Base-by-base conservation (phyloP, 2,329 filamentous ascomycete species). In the Botryosphaeria dothidea region DNA sequence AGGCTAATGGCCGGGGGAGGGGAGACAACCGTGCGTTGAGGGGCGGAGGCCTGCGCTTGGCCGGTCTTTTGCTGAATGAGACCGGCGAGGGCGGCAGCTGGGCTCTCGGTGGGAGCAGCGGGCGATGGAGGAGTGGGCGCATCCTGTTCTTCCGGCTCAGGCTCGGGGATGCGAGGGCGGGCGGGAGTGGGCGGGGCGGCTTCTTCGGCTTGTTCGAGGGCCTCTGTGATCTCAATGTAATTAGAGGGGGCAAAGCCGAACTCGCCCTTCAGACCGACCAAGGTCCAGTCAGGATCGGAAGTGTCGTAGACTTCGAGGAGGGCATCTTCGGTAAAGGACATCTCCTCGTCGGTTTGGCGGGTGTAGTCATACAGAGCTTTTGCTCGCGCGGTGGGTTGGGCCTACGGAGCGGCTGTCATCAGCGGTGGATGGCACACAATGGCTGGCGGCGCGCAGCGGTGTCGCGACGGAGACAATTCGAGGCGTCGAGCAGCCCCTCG, bases 361-460 rank as follows among this genome's bases (percentile, higher is more conserved):
- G 92, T 92, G 78, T 99, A 99, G 78, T 99, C 95, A 82, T 94
- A 99, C n/a, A 98, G 86, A n/a, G 95, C 92, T 77, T 90, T 93
- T 57, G 94, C 95, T 70, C 89, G 85, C 67, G 87, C 82, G 67
- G 86, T 78, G 25, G 91, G 86, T 71, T 85, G 81, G 66, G 89
- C 89, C 88, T 92, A 70, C 62, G n/a, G 66, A 66, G 36, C 4
- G 1, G 15, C 13, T 25, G 25, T 11, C 17, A n/a, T 65, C 57
- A 65, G 64, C 58, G 9, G 25, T 15, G 36, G n/a, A 2, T 3
- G 60, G 19, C 36, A 15, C 31, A 41, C 46, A 36, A 63, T 66
- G 49, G 61, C 56, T 45, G 38, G 15, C 54, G 41, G 25, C 38
- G 54, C 54, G 36, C 15, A 6, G 34, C 13, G 34, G n/a, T 43